These are phyloP conservation scores for Plenodomus lindquistii DNA, from an alignment of 2,329 filamentous ascomycete genomes.

Conservation along the genomic window DNA sequence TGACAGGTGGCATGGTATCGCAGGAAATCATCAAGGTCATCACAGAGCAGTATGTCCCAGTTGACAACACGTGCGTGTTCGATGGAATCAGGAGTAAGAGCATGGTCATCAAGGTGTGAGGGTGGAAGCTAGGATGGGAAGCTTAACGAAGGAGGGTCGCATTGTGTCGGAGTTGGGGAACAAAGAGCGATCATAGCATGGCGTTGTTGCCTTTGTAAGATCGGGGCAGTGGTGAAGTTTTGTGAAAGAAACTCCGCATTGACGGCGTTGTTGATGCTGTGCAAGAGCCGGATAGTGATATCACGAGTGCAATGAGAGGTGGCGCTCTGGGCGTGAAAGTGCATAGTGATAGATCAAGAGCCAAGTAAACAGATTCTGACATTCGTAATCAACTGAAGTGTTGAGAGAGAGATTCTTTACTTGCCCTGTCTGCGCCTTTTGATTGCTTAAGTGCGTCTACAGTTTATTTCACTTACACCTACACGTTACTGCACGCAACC, in stretches of 20 bases:
- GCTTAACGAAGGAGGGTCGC: background rate
- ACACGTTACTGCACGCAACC: no score
- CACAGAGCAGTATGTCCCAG: slow-evolving; percentile 67
- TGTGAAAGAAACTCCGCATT: background rate
- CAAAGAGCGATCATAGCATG: background rate
- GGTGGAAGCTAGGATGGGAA: background rate
- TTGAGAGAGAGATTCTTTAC: background rate
- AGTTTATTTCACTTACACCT: no score
- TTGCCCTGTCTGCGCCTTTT: no score
- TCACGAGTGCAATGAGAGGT: background rate
- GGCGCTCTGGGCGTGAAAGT: background rate
- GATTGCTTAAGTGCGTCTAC: no score
- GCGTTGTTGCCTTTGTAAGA: background rate
- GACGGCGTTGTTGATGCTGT: background rate
- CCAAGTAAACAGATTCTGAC: background rate
- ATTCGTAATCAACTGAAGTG: background rate
- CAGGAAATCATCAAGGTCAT: slow-evolving; percentile 94
- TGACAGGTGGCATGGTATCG: slow-evolving; percentile 90
- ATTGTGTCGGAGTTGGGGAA: background rate
- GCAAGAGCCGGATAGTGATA: background rate
- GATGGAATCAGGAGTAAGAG: slow-evolving; percentile 63
- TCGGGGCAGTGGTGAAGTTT: background rate
- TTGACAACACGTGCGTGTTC: slow-evolving; percentile 67
- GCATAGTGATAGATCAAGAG: background rate
- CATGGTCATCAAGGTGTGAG: slow-evolving; percentile 53